Evolutionary conservation across 164 flowering plant genomes (phyloP), one percentile per base, ranked within the genome.

Genomic region (Nymphaea colorata): DNA sequence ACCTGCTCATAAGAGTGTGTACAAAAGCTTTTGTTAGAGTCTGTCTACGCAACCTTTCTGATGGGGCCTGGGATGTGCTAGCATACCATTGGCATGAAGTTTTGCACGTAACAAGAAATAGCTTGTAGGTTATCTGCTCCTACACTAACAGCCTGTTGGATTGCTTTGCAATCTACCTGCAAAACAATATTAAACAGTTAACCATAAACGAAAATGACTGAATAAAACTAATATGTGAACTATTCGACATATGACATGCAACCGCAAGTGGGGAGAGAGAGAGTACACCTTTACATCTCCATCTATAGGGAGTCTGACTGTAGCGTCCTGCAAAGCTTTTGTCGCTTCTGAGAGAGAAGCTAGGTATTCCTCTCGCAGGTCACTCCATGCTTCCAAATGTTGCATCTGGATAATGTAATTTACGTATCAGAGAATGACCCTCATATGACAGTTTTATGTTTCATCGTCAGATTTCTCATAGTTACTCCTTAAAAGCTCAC

Each of bases 361-460:
- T 44, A 79, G 72, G 71, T 85, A 87, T 15, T 84, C 89, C 64
- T 42, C 84, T 80, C 87, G 91, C 61, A 90, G 18, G 44, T 73
- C 70, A 42, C 81, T 71, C 96, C 98, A 93, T 62, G 81, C 80
- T 12, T 85, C 89, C 77, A 93, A 75, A 76, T 75, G 78, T 64
- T 88, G 89, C 80, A 82, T 81, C 94, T 89, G 59, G 66, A 77
- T 67, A 60, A 47, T 44, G 45, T 12, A n/a, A 11, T 8, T 51
- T 42, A 51, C 45, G 16, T 3, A 65, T 59, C 4, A 57, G 12
- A 66, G 61, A 45, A 25, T 4, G 3, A n/a, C 45, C 16, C 41
- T 64, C 12, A 25, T 25, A 25, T 25, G 36, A 25, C 36, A 25
- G 36, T 25, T 25, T 25, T 25, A 25, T 25, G 36, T 25, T 25